Evolutionary conservation across 176 grass and related monocot species (phyloP).

Genomic region (Coix lacrymajobi): DNA sequence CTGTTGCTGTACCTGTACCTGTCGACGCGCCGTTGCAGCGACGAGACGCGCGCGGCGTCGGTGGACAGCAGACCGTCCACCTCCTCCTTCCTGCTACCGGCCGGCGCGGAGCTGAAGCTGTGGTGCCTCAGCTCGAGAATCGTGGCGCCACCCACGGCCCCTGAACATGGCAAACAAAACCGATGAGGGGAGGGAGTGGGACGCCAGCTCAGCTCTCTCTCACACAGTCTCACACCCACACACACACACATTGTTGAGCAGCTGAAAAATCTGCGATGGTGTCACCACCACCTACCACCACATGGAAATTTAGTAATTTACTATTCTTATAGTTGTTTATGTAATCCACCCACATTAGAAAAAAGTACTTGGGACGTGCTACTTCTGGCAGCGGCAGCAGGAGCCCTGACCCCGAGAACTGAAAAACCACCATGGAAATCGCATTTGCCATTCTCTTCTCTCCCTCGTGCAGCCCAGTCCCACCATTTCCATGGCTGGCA

Average conservation of each 20-base stretch:
- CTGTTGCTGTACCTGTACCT: neutral
- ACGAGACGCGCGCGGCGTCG: conserved; percentile 45
- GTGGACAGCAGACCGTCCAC: conserved; percentile 16
- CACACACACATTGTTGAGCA: too few species aligned
- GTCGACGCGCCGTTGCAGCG: conserved; percentile 35
- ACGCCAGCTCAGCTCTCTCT: too few species aligned
- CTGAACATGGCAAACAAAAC: conserved; percentile 13
- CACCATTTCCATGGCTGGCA: neutral
- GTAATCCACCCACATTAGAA: neutral
- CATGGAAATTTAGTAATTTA: conserved; percentile 16
- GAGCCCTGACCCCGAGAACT: neutral
- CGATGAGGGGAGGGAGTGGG: too few species aligned
- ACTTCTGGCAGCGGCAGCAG: conserved; percentile 28
- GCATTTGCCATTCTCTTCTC: conserved; percentile 6
- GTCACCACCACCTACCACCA: neutral
- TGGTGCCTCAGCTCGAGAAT: conserved; percentile 54
- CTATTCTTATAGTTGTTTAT: conserved; percentile 33
- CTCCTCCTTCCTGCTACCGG: neutral
- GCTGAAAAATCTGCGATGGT: neutral
- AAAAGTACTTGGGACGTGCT: conserved; percentile 40
- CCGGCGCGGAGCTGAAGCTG: conserved; percentile 11
- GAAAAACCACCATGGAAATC: neutral
- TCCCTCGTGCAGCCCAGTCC: neutral
- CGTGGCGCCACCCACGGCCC: conserved; percentile 38
- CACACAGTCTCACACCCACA: too few species aligned